These are phyloP conservation scores for Purshia tridentata DNA, from an alignment of 306 rosid genomes.

Conservation along the genomic window DNA sequence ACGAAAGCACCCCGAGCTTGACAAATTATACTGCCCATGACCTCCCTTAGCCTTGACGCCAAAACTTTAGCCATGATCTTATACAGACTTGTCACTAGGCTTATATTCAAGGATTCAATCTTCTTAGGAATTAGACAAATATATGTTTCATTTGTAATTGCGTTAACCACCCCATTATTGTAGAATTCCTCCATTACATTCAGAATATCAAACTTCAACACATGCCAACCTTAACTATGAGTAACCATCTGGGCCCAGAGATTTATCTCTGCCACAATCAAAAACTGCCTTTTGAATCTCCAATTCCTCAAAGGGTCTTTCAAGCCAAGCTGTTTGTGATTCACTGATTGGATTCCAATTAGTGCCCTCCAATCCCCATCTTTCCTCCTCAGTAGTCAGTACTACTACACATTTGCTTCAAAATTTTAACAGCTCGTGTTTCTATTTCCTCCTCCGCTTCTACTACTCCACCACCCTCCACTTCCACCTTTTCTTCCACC, in stretches of 20 bases:
- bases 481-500: conserved; percentile 5
- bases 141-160: neutral
- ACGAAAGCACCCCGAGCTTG: neutral
- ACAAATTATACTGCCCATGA: neutral
- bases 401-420: neutral
- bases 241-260: neutral
- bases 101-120: neutral
- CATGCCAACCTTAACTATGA: neutral
- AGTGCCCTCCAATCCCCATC: neutral
- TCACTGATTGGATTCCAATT: neutral
- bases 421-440: neutral
- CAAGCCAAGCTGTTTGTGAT: neutral
- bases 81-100: no score
- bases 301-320: neutral
- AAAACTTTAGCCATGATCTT: neutral
- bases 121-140: neutral
- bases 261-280: neutral
- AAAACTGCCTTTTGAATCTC: neutral
- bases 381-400: neutral
- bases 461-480: neutral
- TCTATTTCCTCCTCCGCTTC: neutral
- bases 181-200: neutral
- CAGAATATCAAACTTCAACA: neutral
- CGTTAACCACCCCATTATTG: neutral
- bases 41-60: neutral